Percentiles rank a stretch among this genome's conserved stretches.
These are phyloP conservation scores for Pyrenophora teres DNA, from an alignment of 2,329 filamentous ascomycete species.

Conservation along the genomic window DNA sequence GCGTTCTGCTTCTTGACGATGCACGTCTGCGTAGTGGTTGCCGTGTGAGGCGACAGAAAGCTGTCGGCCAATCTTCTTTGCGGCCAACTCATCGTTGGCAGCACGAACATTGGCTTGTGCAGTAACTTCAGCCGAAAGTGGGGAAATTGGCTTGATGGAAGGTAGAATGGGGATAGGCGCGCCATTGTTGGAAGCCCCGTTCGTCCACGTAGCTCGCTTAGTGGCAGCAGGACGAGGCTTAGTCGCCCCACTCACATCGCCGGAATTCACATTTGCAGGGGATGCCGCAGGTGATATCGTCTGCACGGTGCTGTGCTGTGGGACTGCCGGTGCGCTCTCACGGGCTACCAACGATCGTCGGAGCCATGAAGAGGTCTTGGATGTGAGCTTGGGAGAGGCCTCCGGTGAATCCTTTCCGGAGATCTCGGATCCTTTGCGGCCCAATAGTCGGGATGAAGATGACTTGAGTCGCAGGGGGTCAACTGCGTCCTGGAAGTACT, in stretches of 20 bases:
- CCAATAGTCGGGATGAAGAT: constrained; percentile 79
- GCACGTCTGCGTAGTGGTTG: constrained; percentile 89
- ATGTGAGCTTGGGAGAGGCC: constrained; percentile 63
- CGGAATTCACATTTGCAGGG: constrained; percentile 51
- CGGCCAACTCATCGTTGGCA: constrained; percentile 65
- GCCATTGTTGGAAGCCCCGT: constrained; percentile 72
- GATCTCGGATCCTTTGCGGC: constrained; percentile 87
- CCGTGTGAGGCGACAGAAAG: constrained; percentile 88
- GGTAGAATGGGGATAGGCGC: constrained; percentile 96
- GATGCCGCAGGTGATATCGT: constrained; percentile 50
- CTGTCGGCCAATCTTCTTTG: constrained; percentile 94
- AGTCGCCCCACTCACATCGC: constrained; percentile 50
- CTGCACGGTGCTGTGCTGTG: constrained; percentile 50
- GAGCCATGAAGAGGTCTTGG: constrained; percentile 92
- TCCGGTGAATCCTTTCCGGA: constrained; percentile 64
- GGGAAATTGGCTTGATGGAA: constrained; percentile 91
- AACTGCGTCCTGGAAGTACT: constrained; percentile 90
- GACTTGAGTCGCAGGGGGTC: constrained; percentile 93
- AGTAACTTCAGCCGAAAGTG: constrained; percentile 90
- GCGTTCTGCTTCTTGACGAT: constrained; percentile 88
- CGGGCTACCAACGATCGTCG: constrained; percentile 88
- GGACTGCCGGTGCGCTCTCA: constrained; percentile 67
- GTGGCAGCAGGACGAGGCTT: constrained; percentile 63
- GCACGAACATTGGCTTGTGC: constrained; percentile 78
- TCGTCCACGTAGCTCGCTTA: constrained; percentile 94